A percentile compares a stretch with the other conserved stretches of the same genome.
These are phyloP conservation scores for Ophiostoma sp. DNA, from an alignment of 2,329 filamentous ascomycete species.

Conservation along the genomic window DNA sequence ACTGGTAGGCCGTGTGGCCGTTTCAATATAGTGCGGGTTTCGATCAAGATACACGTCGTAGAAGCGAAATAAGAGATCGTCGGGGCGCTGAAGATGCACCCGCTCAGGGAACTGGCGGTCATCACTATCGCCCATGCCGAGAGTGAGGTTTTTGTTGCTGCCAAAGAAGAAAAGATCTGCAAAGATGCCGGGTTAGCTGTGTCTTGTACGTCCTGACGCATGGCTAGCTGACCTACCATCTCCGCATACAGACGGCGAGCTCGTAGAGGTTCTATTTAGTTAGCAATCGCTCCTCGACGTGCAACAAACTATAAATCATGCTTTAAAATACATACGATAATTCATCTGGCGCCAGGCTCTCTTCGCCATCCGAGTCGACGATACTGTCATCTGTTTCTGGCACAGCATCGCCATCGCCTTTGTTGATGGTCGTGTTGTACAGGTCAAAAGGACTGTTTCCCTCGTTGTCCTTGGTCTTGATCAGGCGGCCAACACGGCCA, in stretches of 20 bases:
- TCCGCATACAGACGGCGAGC: conserved; percentile 41
- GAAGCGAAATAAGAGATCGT: conserved; percentile 68
- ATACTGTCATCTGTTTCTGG: conserved; percentile 19
- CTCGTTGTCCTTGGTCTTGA: conserved; percentile 94
- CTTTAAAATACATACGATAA: neutral
- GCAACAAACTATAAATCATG: neutral
- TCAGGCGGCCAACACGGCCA: conserved; percentile 65
- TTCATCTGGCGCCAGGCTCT: neutral
- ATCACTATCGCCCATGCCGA: conserved; percentile 92
- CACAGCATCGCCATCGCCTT: conserved; percentile 42
- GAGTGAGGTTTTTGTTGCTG: conserved; percentile 89
- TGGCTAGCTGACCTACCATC: conserved; percentile 40
- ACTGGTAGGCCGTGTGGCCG: conserved; percentile 27
- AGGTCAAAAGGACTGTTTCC: conserved; percentile 92
- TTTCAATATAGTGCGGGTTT: conserved; percentile 14
- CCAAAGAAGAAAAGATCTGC: conserved; percentile 84
- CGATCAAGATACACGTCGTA: conserved; percentile 61
- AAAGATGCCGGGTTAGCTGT: neutral
- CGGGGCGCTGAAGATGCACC: conserved; percentile 68
- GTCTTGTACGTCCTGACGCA: neutral
- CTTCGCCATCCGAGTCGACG: conserved; percentile 5
- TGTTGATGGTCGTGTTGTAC: conserved; percentile 79
- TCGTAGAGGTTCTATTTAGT: conserved; percentile 6
- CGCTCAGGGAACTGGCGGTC: conserved; percentile 91
- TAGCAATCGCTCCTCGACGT: neutral